Conservation (phyloP, 2,329 filamentous ascomycete genomes). For the Sporothrix pallida region DNA sequence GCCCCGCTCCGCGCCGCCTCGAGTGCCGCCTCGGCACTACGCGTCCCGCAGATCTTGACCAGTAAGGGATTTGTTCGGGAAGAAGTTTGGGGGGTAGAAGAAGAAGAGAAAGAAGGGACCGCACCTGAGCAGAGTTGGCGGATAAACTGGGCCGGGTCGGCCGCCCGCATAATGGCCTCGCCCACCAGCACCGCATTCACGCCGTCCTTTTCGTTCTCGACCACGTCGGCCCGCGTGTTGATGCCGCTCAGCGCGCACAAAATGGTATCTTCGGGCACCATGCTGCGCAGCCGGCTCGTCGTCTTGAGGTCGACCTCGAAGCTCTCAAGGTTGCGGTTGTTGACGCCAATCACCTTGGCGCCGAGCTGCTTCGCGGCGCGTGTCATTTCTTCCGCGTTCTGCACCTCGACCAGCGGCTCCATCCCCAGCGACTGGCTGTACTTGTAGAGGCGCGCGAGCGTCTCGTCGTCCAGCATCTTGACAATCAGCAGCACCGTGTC, state of each 20-base stretch:
- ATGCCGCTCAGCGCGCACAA: conserved; percentile 96
- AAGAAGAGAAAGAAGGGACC: conserved; percentile 34
- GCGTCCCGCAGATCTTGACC: conserved; percentile 95
- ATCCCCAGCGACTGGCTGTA: conserved; percentile 92
- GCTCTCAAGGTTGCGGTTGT: conserved; percentile 94
- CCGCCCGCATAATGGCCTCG: conserved; percentile 92
- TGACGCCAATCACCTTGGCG: conserved; percentile 91
- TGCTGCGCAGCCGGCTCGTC: conserved; percentile 83
- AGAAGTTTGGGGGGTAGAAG: conserved; percentile 30
- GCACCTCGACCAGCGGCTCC: conserved; percentile 97
- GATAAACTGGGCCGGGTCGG: conserved; percentile 83
- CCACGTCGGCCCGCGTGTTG: conserved; percentile 83
- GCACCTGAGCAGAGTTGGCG: conserved; percentile 74
- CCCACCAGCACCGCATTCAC: conserved; percentile 93
- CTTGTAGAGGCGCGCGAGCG: conserved; percentile 78
- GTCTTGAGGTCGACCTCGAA: conserved; percentile 97
- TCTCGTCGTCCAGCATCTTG: conserved; percentile 86
- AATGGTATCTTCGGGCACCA: conserved; percentile 83
- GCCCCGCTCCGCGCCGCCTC: conserved; percentile 85
- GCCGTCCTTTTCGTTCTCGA: conserved; percentile 84
- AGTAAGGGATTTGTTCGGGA: conserved; percentile 58
- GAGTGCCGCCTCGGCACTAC: conserved; percentile 78
- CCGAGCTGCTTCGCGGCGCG: conserved; percentile 82
- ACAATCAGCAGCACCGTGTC: conserved; percentile 94
- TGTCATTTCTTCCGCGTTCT: conserved; percentile 91